Percentiles rank a stretch among this genome's conserved stretches.
These are phyloP conservation scores for Stereocaulon alpinum DNA, from an alignment of 495 filamentous ascomycete genomes.

Conservation along the genomic window DNA sequence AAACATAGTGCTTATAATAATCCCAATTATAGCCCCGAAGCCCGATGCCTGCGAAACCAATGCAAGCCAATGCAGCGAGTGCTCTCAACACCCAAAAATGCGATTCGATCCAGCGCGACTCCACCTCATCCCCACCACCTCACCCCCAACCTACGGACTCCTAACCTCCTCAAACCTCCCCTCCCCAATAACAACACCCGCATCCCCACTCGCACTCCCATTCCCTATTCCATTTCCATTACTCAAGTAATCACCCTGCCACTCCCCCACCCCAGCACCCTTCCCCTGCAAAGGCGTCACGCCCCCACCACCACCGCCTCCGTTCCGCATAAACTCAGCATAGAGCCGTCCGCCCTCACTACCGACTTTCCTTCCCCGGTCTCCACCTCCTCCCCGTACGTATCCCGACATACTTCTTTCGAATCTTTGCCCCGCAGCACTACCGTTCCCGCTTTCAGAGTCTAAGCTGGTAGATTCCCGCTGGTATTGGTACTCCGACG, in stretches of 20 bases:
- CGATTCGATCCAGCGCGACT: too few species aligned
- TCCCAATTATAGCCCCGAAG: too few species aligned
- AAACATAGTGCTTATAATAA: too few species aligned
- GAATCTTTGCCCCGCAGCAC: neutral
- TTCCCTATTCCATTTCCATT: neutral
- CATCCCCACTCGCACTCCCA: neutral
- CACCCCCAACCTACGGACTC: neutral
- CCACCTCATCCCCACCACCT: too few species aligned
- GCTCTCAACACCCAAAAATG: too few species aligned
- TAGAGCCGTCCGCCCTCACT: conserved; percentile 14
- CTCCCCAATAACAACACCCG: conserved; percentile 3
- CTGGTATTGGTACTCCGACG: conserved; percentile 16
- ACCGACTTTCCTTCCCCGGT: neutral
- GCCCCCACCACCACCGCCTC: neutral
- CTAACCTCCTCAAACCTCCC: conserved; percentile 17
- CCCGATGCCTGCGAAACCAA: too few species aligned
- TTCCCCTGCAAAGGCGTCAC: neutral
- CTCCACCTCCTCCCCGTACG: neutral
- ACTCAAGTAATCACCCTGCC: neutral
- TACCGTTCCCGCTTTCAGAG: neutral
- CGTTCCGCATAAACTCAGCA: conserved; percentile 18
- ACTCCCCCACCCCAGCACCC: neutral
- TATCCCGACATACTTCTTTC: neutral
- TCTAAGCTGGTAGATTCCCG: neutral
- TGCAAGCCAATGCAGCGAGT: too few species aligned